Evolutionary conservation across 1,139 yeast species (phyloP), one percentile per base, ranked within the genome.

Genomic region (Protomyces macrosporus): DNA sequence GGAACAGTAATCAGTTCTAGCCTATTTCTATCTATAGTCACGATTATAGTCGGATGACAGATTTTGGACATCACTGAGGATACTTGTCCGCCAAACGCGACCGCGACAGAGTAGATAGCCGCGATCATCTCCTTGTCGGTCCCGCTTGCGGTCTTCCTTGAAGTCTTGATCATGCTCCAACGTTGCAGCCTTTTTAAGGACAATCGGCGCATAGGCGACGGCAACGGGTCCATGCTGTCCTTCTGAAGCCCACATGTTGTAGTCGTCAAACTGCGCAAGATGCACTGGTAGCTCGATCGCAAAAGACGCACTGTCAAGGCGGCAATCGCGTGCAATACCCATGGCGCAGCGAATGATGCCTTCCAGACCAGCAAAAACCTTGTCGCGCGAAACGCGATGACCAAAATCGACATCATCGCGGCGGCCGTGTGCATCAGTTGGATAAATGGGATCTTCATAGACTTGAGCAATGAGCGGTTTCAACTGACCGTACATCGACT

Each of bases 291-390:
- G 14, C 33, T 58, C 62, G 34, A 58, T 48, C n/a, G 48, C 42
- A 39, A 58, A 58, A 6, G 62, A 58, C 4, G 62, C 40, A 14
- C 53, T 23, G 7, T 51, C 62, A 6, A 58, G 52, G 32, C 62
- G 35, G 36, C 62, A 58, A 23, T 58, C 62, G 37, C 56, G 39
- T 9, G 62, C 62, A 35, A 58, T 33, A 16, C 42, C 56, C 30
- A 53, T 50, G 6, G 61, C 61, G 16, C 40, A 36, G 12, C 36
- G 30, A 10, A 57, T 57, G n/a, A 57, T 45, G 12, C 40, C 39
- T 14, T 33, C 34, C 48, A 57, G 55, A n/a, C 50, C 50, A 10
- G 37, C n/a, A 7, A 53, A n/a, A 10, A 37, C 51, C 30, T 48
- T 23, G 34, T 50, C 55, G 35, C 51, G 23, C 16, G 32, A 37